phyloP scores from a whole-genome alignment of 345 rosid genomes.

The Xanthoceras sorbifolium region DNA sequence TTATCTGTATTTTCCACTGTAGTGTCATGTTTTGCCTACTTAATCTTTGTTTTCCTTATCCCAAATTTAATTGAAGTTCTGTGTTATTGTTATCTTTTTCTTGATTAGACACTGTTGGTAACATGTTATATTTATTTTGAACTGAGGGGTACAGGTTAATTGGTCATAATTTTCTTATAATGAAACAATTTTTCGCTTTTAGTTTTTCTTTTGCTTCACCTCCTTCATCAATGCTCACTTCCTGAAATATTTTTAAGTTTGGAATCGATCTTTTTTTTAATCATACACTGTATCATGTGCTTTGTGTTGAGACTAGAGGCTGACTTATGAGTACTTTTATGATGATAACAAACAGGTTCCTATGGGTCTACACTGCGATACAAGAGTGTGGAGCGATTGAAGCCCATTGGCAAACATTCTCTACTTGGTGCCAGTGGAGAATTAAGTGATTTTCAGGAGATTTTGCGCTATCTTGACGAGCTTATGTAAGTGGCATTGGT shows the following conservation, averaged over 20 bases:
- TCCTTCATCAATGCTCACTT: neutral
- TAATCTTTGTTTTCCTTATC: neutral
- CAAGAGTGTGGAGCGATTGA: slow-evolving; percentile 86
- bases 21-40: neutral
- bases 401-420: slow-evolving; percentile 91
- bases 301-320: neutral
- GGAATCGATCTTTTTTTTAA: neutral
- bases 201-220: neutral
- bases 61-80: neutral
- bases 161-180: neutral
- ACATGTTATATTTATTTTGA: neutral
- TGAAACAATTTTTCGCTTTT: neutral
- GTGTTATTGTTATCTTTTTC: neutral
- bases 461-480: slow-evolving; percentile 81
- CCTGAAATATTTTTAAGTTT: neutral
- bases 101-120: neutral
- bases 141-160: neutral
- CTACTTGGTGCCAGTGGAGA: slow-evolving; percentile 98
- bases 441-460: slow-evolving; percentile 96
- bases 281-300: neutral
- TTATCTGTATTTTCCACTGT: neutral
- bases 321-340: neutral
- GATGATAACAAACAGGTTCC: slow-evolving; percentile 53
- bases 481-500: slow-evolving; percentile 60
- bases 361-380: slow-evolving; percentile 94